Percentiles rank a stretch among this genome's conserved stretches.
Evolutionary conservation across 176 grass and related monocot species (phyloP).

Genomic region (Ensete glaucum): DNA sequence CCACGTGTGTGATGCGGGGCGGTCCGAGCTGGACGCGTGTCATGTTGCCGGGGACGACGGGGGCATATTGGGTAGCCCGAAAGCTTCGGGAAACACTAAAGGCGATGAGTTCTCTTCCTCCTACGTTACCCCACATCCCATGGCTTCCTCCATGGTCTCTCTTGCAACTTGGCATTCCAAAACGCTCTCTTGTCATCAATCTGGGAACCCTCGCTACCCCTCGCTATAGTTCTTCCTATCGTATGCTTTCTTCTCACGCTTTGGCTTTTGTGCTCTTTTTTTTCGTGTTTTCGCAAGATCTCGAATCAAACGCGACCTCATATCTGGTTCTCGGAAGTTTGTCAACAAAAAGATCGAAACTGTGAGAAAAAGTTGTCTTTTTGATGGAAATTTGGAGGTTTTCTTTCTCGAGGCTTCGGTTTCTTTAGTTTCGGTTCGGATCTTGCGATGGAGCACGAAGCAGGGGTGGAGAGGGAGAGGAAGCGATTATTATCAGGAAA

Average conservation of each 20-base stretch:
- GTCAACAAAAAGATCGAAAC: not conserved
- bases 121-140: not conserved
- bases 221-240: too few relatives aligned
- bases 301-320: not conserved
- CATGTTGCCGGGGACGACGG: not conserved
- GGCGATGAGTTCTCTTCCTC: not conserved
- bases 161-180: not conserved
- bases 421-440: not conserved
- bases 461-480: not conserved
- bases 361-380: not conserved
- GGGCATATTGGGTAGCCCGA: not conserved
- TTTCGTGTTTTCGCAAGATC: not conserved
- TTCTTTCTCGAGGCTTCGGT: not conserved
- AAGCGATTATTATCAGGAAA: not conserved
- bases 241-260: not conserved
- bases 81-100: not conserved
- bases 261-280: not conserved
- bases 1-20: not conserved
- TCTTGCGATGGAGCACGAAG: not conserved
- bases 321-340: too few relatives aligned
- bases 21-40: not conserved
- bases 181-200: too few relatives aligned
- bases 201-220: too few relatives aligned
- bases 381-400: conserved; percentile 1
- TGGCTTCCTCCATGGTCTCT: not conserved